Conservation (phyloP, 768 basidiomycete species). For the Termitomyces sp. region DNA sequence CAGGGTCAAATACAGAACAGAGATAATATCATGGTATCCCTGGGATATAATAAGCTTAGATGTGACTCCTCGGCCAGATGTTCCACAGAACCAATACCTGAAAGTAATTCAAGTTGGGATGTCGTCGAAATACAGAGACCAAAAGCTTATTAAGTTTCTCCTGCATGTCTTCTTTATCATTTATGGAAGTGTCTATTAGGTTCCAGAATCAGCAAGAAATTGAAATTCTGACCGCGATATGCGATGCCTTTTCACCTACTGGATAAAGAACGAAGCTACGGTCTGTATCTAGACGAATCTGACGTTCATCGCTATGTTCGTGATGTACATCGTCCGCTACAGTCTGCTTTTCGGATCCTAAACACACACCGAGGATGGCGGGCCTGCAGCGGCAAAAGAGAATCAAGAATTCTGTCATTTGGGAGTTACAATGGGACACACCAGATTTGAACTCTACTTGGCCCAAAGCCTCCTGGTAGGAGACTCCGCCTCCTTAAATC, state of each 20-base stretch:
- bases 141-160: slow-evolving; percentile 65
- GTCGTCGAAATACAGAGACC: slow-evolving; percentile 67
- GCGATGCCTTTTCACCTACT: slow-evolving; percentile 52
- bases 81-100: slow-evolving; percentile 43
- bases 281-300: slow-evolving; percentile 86
- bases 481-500: slow-evolving; percentile 31
- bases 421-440: slow-evolving; percentile 20
- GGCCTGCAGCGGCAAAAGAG: slow-evolving; percentile 4
- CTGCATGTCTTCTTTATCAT: slow-evolving; percentile 56
- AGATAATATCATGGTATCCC: slow-evolving; percentile 92
- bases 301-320: slow-evolving; percentile 83
- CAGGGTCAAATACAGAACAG: slow-evolving; percentile 75
- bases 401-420: background rate
- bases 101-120: slow-evolving; percentile 76
- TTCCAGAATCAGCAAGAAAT: background rate
- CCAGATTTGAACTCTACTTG: slow-evolving; percentile 53
- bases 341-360: background rate
- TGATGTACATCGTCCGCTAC: slow-evolving; percentile 33
- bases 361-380: slow-evolving; percentile 13
- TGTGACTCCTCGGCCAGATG: background rate
- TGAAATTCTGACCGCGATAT: background rate
- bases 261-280: slow-evolving; percentile 93
- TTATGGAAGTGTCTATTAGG: slow-evolving; percentile 12
- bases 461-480: slow-evolving; percentile 59
- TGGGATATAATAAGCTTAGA: slow-evolving; percentile 23